Evolutionary conservation across 176 grass and related monocot species (phyloP).

Genomic region (Luzula sylvatica): DNA sequence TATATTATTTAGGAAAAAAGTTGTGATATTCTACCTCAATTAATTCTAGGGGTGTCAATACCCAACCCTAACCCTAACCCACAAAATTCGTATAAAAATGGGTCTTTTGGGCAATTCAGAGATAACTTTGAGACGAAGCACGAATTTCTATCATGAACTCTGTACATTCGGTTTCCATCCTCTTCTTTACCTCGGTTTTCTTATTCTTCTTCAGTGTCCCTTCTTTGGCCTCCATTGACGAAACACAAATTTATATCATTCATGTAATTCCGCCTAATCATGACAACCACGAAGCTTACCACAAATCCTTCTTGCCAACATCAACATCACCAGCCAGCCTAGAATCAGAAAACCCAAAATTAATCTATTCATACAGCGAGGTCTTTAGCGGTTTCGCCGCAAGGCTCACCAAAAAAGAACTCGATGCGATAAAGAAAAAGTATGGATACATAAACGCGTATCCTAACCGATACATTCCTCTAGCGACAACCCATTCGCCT

Average conservation of each 20-base stretch:
- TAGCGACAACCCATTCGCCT: constrained; percentile 69
- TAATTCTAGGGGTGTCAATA: too few species aligned
- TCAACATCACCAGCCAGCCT: constrained; percentile 1
- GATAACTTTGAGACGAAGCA: too few species aligned
- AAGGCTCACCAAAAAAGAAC: constrained; percentile 53
- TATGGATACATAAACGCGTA: constrained; percentile 39
- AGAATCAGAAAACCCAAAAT: constrained; percentile 21
- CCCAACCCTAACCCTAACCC: too few species aligned
- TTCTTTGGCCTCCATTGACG: constrained; percentile 24
- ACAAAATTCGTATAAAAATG: too few species aligned
- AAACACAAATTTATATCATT: constrained; percentile 66
- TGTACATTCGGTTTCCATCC: background rate
- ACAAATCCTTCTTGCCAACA: constrained; percentile 60
- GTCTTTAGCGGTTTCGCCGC: constrained; percentile 80
- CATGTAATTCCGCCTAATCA: constrained; percentile 33
- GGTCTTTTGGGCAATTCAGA: too few species aligned
- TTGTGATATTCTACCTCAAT: too few species aligned
- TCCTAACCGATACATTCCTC: constrained; percentile 47
- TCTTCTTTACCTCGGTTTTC: background rate
- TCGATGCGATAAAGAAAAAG: constrained; percentile 27
- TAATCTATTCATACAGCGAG: constrained; percentile 65
- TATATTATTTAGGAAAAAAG: too few species aligned
- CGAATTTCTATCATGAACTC: too few species aligned
- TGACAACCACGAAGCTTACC: constrained; percentile 30
- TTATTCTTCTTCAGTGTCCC: background rate